These are phyloP conservation scores for Pleurotus giganteus DNA, from an alignment of 768 basidiomycete species.

Conservation along the genomic window DNA sequence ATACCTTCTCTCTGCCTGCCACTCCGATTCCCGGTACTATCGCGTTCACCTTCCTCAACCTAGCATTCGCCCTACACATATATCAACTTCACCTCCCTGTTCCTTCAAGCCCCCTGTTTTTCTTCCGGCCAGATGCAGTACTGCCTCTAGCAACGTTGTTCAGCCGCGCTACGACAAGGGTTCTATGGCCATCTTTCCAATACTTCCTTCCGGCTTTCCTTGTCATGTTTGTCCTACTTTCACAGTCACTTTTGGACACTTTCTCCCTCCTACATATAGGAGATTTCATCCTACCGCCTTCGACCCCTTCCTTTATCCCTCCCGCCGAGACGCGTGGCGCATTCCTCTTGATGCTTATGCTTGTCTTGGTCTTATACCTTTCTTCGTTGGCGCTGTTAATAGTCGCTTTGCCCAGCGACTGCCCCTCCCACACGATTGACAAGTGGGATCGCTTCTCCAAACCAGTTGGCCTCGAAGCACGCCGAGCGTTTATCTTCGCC, in stretches of 20 bases:
- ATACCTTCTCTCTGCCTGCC: constrained; percentile 39
- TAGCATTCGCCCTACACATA: constrained; percentile 38
- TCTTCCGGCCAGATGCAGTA: constrained; percentile 34
- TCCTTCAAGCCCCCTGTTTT: constrained; percentile 41
- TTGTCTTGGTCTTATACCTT: constrained; percentile 31
- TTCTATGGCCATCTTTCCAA: constrained; percentile 36
- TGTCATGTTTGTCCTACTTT: constrained; percentile 41
- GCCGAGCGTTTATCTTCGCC: constrained; percentile 34
- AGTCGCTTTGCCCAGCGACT: constrained; percentile 19
- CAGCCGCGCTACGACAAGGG: constrained; percentile 30
- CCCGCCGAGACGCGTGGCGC: constrained; percentile 49
- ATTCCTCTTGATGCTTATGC: constrained; percentile 36
- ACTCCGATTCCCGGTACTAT: constrained; percentile 37
- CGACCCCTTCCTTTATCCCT: constrained; percentile 14
- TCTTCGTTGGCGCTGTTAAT: constrained; percentile 32
- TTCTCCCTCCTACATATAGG: constrained; percentile 13
- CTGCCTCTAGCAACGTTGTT: constrained; percentile 47
- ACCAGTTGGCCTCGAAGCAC: constrained; percentile 41
- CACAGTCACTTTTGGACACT: constrained; percentile 43
- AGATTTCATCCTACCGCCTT: constrained; percentile 10
- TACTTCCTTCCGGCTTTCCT: constrained; percentile 52
- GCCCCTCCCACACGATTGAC: constrained; percentile 6
- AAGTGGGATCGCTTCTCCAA: constrained; percentile 51
- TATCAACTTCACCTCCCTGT: constrained; percentile 45
- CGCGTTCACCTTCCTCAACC: constrained; percentile 39